Evolutionary conservation across 192 early-diverging fungal species (phyloP), one percentile per base, ranked within the genome.

Genomic region (Gryganskiella cystojenkinii): DNA sequence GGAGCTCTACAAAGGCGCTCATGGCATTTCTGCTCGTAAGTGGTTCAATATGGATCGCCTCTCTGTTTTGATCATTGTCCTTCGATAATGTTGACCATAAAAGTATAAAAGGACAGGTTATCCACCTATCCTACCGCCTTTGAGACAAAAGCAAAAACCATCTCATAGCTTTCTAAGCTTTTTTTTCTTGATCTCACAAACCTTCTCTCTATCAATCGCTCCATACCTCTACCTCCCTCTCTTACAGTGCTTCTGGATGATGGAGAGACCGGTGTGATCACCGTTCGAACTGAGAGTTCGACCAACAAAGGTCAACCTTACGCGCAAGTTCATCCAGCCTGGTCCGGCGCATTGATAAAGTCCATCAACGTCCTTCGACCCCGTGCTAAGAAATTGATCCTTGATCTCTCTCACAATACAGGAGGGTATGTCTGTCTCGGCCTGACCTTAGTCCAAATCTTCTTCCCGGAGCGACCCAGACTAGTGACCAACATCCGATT

Each of bases 21-120:
- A 75, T 9, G 72, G 64, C 30, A 75, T 75, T 13, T 50, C 71
- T 42, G 62, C 57, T 3, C 40, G 71, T 74, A 61, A 30, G 54
- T 67, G 11, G 24, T 31, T n/a, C 13, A 9, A 40, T 40, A 40
- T 40, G 37, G 13, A 9, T 5, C 5, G 13, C 37, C 13, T 40
- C 37, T 40, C 37, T 40, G 37, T n/a, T n/a, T n/a, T n/a, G n/a
- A n/a, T n/a, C n/a, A n/a, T n/a, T n/a, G n/a, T n/a, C n/a, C n/a
- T n/a, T n/a, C n/a, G n/a, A n/a, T n/a, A n/a, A n/a, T n/a, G n/a
- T n/a, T n/a, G n/a, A n/a, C n/a, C n/a, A n/a, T n/a, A n/a, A n/a
- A n/a, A n/a, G n/a, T n/a, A n/a, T n/a, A n/a, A n/a, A n/a, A n/a
- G n/a, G n/a, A n/a, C n/a, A n/a, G n/a, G n/a, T n/a, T n/a, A n/a